Percentiles rank a stretch among this genome's conserved stretches.
phyloP scores from a whole-genome alignment of 2,329 filamentous ascomycete genomes.

The Trichophyton equinum region DNA sequence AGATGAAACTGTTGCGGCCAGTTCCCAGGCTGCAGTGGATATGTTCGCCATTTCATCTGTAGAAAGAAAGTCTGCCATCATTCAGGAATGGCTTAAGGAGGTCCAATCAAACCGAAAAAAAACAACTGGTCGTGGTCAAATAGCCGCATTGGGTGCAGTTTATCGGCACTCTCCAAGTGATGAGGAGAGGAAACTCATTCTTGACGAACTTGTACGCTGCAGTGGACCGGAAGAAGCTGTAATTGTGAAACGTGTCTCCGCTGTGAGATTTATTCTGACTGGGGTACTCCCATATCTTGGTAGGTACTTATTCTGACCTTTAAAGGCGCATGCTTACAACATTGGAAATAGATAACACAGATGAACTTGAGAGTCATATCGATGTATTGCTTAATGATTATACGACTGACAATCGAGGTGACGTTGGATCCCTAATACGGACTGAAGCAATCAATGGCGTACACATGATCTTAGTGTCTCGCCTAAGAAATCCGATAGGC shows the following conservation, averaged over 20 bases:
- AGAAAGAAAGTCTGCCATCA: constrained; percentile 22
- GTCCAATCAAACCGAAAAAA: constrained; percentile 26
- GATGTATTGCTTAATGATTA: constrained; percentile 61
- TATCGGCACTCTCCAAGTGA: constrained; percentile 23
- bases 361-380: constrained; percentile 21
- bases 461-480: constrained; percentile 25
- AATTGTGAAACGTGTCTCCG: constrained; percentile 31
- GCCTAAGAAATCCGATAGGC: constrained; percentile 2
- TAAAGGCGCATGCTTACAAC: constrained; percentile 13
- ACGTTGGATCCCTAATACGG: constrained; percentile 77
- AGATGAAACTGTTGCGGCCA: constrained; percentile 29
- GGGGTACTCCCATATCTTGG: constrained; percentile 28
- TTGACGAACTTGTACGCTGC: constrained; percentile 25
- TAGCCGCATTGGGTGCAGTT: constrained; percentile 30
- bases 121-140: constrained; percentile 32
- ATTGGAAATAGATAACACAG: constrained; percentile 19
- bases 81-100: constrained; percentile 30
- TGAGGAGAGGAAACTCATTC: constrained; percentile 20
- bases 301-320: constrained; percentile 14
- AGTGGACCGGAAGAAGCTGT: constrained; percentile 24
- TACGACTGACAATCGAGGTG: constrained; percentile 75
- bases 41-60: constrained; percentile 28
- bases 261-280: constrained; percentile 28
- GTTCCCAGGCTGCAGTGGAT: constrained; percentile 29
- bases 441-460: constrained; percentile 63